Evolutionary conservation across 805 yeast genomes (phyloP).

Genomic region (Candida nonsorbophila): DNA sequence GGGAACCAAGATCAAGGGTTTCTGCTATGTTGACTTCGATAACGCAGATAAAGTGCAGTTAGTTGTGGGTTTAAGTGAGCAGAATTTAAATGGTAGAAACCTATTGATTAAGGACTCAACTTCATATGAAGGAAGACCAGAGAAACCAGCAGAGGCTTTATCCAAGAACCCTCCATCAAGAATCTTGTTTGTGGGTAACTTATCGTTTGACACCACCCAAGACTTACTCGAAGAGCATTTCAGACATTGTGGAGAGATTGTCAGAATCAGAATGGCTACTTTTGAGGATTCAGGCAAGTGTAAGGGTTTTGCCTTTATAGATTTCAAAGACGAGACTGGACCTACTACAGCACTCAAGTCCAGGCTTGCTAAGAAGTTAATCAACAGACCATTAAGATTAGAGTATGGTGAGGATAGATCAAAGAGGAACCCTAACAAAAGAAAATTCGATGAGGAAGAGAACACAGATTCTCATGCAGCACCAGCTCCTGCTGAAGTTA

Average conservation of each 20-base stretch:
- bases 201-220: constrained; percentile 86
- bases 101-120: constrained; percentile 76
- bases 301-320: constrained; percentile 93
- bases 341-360: constrained; percentile 81
- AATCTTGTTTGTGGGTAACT: constrained; percentile 86
- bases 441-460: constrained; percentile 17
- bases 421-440: constrained; percentile 53
- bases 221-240: constrained; percentile 75
- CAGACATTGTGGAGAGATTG: constrained; percentile 86
- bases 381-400: constrained; percentile 73
- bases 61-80: constrained; percentile 67
- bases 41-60: constrained; percentile 53
- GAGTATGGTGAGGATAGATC: constrained; percentile 96
- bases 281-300: constrained; percentile 95
- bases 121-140: constrained; percentile 86
- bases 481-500: constrained; percentile 4
- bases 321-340: constrained; percentile 73
- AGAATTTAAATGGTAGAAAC: constrained; percentile 75
- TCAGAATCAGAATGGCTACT: constrained; percentile 91
- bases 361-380: constrained; percentile 56
- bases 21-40: constrained; percentile 83
- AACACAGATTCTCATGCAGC: constrained; percentile 6
- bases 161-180: constrained; percentile 85
- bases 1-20: constrained; percentile 70
- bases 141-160: constrained; percentile 35